These are phyloP conservation scores for Tulasnella sp. DNA, from an alignment of 768 basidiomycete genomes.

Conservation along the genomic window DNA sequence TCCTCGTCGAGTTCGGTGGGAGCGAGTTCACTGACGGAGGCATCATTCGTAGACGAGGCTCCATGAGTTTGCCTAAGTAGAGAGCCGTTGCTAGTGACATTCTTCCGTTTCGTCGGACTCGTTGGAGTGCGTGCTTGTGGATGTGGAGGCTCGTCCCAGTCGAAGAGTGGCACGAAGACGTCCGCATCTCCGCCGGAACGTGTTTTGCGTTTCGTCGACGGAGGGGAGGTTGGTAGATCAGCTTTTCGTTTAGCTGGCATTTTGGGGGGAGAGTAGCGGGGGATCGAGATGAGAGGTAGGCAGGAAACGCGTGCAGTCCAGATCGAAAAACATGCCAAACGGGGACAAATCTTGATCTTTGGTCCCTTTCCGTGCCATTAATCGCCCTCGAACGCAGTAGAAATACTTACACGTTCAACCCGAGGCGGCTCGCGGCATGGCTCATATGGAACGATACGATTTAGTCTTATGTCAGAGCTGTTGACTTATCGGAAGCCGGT, in stretches of 20 bases:
- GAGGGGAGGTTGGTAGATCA: not conserved
- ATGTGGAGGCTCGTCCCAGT: conserved; percentile 1
- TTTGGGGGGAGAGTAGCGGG: not conserved
- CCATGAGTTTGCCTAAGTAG: not conserved
- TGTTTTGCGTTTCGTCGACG: conserved; percentile 6
- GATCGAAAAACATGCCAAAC: conserved; percentile 13
- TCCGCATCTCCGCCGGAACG: not conserved
- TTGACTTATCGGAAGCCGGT: conserved; percentile 9
- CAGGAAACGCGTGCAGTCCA: not conserved
- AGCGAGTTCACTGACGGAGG: not conserved
- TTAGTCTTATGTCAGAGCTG: not conserved
- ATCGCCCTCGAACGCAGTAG: not conserved
- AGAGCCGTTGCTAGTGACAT: not conserved
- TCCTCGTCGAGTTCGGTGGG: not conserved
- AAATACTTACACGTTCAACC: not conserved
- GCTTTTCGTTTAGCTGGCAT: conserved; percentile 3
- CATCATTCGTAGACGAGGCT: not conserved
- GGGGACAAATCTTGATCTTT: conserved; percentile 9
- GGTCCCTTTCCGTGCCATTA: not conserved
- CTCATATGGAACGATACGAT: not conserved
- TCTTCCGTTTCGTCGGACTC: not conserved
- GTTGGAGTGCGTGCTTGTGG: not conserved
- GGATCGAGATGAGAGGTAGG: not conserved
- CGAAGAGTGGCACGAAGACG: conserved; percentile 4
- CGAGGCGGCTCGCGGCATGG: not conserved